These are phyloP conservation scores for Neonectria coccinea DNA, from an alignment of 2,329 filamentous ascomycete species.

Conservation along the genomic window DNA sequence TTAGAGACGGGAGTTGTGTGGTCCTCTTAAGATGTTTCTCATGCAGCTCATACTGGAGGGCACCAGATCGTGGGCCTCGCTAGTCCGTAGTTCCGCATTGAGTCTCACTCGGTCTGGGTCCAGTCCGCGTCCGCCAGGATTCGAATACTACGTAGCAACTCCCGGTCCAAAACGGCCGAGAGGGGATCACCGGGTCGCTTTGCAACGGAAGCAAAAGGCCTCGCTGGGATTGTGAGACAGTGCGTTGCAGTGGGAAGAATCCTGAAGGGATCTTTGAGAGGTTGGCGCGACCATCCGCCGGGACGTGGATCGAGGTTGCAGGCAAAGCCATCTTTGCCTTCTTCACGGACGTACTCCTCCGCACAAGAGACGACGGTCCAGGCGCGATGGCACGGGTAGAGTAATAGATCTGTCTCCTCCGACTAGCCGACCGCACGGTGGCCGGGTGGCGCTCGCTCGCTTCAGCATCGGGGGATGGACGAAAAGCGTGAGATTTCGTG, in stretches of 20 bases:
- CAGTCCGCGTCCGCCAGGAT: slow-evolving; percentile 1
- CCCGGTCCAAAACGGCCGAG: background rate
- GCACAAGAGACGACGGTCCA: background rate
- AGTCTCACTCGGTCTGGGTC: slow-evolving; percentile 10
- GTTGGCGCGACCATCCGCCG: background rate
- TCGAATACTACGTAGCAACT: background rate
- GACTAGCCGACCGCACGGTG: slow-evolving; percentile 4
- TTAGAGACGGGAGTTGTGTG: background rate
- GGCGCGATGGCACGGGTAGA: slow-evolving; percentile 2
- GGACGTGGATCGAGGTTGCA: background rate
- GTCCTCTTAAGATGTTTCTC: slow-evolving; percentile 12
- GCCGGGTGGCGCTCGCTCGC: background rate
- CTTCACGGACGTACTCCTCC: background rate
- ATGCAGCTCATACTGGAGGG: slow-evolving; percentile 26
- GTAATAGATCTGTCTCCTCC: background rate
- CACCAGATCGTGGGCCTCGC: slow-evolving; percentile 23
- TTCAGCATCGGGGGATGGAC: background rate
- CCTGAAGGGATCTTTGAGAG: background rate
- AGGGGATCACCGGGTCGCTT: background rate
- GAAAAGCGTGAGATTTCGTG: background rate
- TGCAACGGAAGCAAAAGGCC: background rate
- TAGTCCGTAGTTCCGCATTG: slow-evolving; percentile 5
- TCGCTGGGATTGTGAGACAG: slow-evolving; percentile 7
- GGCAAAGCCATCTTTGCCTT: background rate
- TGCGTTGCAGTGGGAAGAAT: background rate